Percentiles rank a stretch among this genome's conserved stretches.
phyloP scores from a whole-genome alignment of 257 asterid species.

The Solanum ossicruentum region DNA sequence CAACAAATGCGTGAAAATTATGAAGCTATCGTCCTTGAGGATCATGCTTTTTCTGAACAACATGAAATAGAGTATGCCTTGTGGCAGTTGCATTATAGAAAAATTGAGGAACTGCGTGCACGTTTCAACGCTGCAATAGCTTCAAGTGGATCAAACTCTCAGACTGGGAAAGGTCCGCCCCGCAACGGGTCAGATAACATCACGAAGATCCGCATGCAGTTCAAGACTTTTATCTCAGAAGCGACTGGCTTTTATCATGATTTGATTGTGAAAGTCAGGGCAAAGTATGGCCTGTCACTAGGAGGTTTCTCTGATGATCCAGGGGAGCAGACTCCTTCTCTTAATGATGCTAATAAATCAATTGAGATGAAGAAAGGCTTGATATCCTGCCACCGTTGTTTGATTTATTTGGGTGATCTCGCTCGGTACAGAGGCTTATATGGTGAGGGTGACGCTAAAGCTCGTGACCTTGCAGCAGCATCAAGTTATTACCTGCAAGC shows the following conservation, averaged over 20 bases:
- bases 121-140: constrained; percentile 58
- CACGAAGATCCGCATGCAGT: constrained; percentile 72
- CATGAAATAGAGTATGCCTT: constrained; percentile 76
- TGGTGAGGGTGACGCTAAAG: constrained; percentile 84
- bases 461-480: constrained; percentile 82
- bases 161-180: constrained; percentile 57
- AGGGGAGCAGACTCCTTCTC: constrained; percentile 36
- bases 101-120: constrained; percentile 84
- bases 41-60: constrained; percentile 75
- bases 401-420: constrained; percentile 93
- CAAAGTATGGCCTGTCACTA: constrained; percentile 71
- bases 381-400: constrained; percentile 86
- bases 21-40: constrained; percentile 87
- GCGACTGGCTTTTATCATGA: constrained; percentile 98
- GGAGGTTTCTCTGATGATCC: constrained; percentile 60
- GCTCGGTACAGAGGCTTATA: constrained; percentile 93
- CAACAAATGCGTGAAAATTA: constrained; percentile 92
- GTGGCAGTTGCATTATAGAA: constrained; percentile 91
- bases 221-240: constrained; percentile 87
- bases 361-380: constrained; percentile 64
- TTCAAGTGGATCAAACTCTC: constrained; percentile 49
- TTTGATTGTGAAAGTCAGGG: constrained; percentile 73
- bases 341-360: constrained; percentile 52
- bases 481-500: constrained; percentile 91
- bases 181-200: constrained; percentile 69